Conservation (phyloP, 179 eudicot species). For the Patellifolia procumbens region DNA sequence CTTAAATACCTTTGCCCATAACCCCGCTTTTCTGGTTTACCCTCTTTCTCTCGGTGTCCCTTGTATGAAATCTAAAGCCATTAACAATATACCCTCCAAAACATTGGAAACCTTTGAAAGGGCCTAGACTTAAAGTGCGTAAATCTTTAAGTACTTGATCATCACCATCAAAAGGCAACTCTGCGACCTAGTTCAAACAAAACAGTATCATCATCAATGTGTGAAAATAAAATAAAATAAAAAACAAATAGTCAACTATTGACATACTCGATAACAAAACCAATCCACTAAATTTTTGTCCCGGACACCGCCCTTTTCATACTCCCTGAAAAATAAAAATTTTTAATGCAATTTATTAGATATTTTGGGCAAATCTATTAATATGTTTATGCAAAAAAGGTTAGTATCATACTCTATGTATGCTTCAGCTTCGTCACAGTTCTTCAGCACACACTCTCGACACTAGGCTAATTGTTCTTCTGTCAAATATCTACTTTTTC, state of each 20-base stretch:
- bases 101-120: neutral
- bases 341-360: no score
- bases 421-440: constrained; percentile 2
- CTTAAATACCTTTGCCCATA: constrained; percentile 2
- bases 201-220: neutral
- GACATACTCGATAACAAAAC: constrained; percentile 8
- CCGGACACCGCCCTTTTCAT: neutral
- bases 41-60: neutral
- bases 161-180: neutral
- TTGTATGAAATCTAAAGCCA: constrained; percentile 22
- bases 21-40: constrained; percentile 27
- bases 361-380: no score
- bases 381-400: no score
- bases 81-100: constrained; percentile 10
- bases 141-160: constrained; percentile 8
- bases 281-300: neutral
- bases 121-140: neutral
- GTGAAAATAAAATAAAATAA: no score
- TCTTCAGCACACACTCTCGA: neutral
- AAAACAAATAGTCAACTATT: neutral
- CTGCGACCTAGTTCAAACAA: neutral
- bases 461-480: neutral
- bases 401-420: constrained; percentile 9
- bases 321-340: no score
- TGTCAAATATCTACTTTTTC: neutral